These are phyloP conservation scores for Endothia cerciana DNA, from an alignment of 2,329 filamentous ascomycete species.

Conservation along the genomic window DNA sequence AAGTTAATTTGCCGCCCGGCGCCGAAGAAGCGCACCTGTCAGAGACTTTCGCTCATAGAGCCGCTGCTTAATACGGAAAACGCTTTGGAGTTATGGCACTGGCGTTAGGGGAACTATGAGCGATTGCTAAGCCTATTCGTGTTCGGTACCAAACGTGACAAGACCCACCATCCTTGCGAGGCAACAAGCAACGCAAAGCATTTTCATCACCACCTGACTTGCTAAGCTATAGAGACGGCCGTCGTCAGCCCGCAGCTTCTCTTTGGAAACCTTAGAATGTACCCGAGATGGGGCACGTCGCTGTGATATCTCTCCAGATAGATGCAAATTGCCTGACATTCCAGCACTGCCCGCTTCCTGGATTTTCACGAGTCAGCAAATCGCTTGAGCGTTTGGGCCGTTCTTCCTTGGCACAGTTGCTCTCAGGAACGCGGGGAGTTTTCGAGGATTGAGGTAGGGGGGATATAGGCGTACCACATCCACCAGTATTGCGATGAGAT, in stretches of 20 bases:
- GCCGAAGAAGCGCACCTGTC: constrained; percentile 9
- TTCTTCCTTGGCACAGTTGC: neutral
- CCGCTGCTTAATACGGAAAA: neutral
- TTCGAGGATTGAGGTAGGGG: neutral
- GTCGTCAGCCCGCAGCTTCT: constrained; percentile 20
- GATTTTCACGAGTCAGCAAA: neutral
- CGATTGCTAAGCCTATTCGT: neutral
- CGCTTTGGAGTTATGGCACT: neutral
- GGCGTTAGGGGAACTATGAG: neutral
- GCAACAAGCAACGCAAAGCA: neutral
- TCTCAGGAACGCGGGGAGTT: neutral
- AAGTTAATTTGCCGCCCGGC: neutral
- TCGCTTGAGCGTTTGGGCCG: neutral
- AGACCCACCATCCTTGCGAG: neutral
- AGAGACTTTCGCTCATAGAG: neutral
- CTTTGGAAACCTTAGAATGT: constrained; percentile 31
- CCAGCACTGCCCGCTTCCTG: constrained; percentile 46
- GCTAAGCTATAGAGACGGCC: neutral
- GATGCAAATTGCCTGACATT: constrained; percentile 54
- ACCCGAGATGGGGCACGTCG: constrained; percentile 24
- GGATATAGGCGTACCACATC: constrained; percentile 36
- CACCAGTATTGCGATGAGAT: constrained; percentile 50
- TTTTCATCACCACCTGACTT: neutral
- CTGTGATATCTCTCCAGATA: constrained; percentile 37
- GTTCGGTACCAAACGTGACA: neutral